These are phyloP conservation scores for Cucumis melo DNA, from an alignment of 306 rosid genomes.

Conservation along the genomic window DNA sequence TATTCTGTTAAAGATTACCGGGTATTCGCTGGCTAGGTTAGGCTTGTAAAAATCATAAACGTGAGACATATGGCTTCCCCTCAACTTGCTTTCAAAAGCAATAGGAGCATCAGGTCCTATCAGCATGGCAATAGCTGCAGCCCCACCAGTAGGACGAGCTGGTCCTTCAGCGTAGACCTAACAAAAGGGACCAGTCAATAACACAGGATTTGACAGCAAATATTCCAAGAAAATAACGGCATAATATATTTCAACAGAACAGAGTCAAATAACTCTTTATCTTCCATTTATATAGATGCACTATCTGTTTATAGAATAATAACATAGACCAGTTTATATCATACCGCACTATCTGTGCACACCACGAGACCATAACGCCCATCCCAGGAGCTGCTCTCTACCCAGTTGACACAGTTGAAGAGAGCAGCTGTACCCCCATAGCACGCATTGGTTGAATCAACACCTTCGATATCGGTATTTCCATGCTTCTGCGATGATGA, in stretches of 20 bases:
- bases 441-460: slow-evolving; percentile 95
- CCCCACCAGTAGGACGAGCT: slow-evolving; percentile 99
- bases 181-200: slow-evolving; percentile 9
- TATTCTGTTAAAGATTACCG: slow-evolving; percentile 32
- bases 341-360: slow-evolving; percentile 95
- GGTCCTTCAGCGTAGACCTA: slow-evolving; percentile 99
- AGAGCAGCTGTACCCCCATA: slow-evolving; percentile 98
- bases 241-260: background rate
- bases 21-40: slow-evolving; percentile 94
- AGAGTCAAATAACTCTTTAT: background rate
- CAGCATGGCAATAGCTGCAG: slow-evolving; percentile 93
- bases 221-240: slow-evolving; percentile 1
- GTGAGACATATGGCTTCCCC: slow-evolving; percentile 92
- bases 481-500: slow-evolving; percentile 56
- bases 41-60: slow-evolving; percentile 98
- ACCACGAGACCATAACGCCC: slow-evolving; percentile 98
- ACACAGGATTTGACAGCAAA: background rate
- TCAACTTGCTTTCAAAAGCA: slow-evolving; percentile 84
- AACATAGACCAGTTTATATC: background rate
- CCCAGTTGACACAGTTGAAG: slow-evolving; percentile 97
- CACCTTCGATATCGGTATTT: slow-evolving; percentile 89
- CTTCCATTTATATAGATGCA: background rate
- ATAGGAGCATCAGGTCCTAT: slow-evolving; percentile 94
- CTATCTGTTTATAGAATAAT: background rate
- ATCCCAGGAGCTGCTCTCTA: slow-evolving; percentile 97